Conservation (phyloP, 1,284 basidiomycete species). For the Cryptococcus sp. region DNA sequence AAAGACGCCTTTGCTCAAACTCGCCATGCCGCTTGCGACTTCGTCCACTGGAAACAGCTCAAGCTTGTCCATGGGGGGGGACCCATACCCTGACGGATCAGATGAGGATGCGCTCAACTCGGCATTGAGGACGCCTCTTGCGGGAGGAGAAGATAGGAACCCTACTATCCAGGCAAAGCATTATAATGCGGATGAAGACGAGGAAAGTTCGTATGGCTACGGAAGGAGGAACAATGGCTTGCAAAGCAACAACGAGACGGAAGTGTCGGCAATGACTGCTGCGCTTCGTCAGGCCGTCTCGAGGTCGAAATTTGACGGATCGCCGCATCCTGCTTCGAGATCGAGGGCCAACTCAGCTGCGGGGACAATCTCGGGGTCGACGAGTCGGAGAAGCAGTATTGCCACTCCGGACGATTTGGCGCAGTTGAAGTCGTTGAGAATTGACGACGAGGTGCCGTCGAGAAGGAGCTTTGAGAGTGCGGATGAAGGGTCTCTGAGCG, state of each 20-base stretch:
- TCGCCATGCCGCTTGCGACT: constrained; percentile 30
- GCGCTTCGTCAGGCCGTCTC: constrained; percentile 34
- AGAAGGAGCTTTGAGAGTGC: constrained; percentile 5
- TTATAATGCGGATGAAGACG: constrained; percentile 29
- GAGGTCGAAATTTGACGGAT: constrained; percentile 18
- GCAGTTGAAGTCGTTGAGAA: constrained; percentile 1
- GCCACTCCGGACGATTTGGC: constrained; percentile 3
- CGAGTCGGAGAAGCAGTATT: constrained; percentile 10
- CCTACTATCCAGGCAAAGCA: constrained; percentile 32
- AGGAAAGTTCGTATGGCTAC: constrained; percentile 31
- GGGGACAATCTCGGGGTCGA: neutral
- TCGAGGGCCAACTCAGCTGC: constrained; percentile 17
- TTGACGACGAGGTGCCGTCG: constrained; percentile 6
- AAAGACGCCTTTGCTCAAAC: constrained; percentile 28
- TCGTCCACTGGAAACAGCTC: neutral
- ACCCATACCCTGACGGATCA: constrained; percentile 18
- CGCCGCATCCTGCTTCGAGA: constrained; percentile 12
- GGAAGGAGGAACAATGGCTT: constrained; percentile 22
- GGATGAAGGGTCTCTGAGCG: constrained; percentile 6
- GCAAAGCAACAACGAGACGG: constrained; percentile 1
- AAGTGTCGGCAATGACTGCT: constrained; percentile 34
- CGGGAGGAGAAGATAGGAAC: constrained; percentile 33
- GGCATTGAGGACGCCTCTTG: constrained; percentile 17
- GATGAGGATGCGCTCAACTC: constrained; percentile 24
- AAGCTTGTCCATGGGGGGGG: constrained; percentile 10